Conservation (phyloP, 2,329 filamentous ascomycete species). For the Talaromyces sp. region DNA sequence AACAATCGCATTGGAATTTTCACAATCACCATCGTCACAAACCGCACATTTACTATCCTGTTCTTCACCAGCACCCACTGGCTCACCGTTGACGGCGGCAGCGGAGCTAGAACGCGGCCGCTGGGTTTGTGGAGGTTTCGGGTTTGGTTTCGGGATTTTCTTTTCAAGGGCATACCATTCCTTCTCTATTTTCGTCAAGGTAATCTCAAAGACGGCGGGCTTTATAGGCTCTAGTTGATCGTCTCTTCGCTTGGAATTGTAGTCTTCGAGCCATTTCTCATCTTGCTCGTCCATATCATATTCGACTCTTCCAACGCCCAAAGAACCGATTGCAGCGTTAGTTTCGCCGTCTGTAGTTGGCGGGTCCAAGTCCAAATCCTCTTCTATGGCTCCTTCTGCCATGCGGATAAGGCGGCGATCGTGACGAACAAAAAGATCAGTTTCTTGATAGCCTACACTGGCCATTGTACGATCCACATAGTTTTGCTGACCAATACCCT, state of each 20-base stretch:
- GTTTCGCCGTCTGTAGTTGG: constrained; percentile 57
- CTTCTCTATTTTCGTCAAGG: constrained; percentile 98
- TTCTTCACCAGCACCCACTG: constrained; percentile 74
- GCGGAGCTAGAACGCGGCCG: constrained; percentile 88
- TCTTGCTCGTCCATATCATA: constrained; percentile 99
- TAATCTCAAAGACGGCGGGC: constrained; percentile 92
- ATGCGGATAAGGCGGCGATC: constrained; percentile 65
- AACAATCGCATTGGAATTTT: constrained; percentile 98
- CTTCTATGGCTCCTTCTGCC: constrained; percentile 58
- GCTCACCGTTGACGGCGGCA: constrained; percentile 91
- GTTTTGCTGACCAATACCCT: constrained; percentile 76
- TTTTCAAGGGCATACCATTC: constrained; percentile 97
- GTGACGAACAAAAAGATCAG: constrained; percentile 77
- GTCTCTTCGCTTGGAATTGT: constrained; percentile 72
- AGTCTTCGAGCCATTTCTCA: constrained; percentile 85
- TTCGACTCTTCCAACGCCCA: constrained; percentile 74
- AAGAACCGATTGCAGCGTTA: constrained; percentile 45
- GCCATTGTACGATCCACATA: constrained; percentile 97
- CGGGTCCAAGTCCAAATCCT: constrained; percentile 56
- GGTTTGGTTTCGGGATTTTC: constrained; percentile 92
- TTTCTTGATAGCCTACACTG: constrained; percentile 92
- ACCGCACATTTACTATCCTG: constrained; percentile 97
- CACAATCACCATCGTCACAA: constrained; percentile 98
- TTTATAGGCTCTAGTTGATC: constrained; percentile 78
- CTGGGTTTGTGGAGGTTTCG: constrained; percentile 92